Evolutionary conservation across 2,329 filamentous ascomycete species (phyloP).

Genomic region (Colletotrichum lini): DNA sequence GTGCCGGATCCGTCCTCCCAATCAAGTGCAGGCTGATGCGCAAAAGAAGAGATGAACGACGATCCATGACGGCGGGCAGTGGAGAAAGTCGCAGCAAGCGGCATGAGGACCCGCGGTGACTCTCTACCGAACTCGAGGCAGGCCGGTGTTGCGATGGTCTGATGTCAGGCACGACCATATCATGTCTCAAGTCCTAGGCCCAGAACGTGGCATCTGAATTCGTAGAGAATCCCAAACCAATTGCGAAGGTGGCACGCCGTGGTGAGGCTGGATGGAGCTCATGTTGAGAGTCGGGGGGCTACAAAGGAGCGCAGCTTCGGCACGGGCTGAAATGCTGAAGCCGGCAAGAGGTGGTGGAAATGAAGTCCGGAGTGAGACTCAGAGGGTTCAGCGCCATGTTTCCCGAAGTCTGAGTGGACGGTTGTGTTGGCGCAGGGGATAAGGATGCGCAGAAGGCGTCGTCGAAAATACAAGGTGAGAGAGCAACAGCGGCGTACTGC

Average conservation of each 20-base stretch:
- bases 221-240: background rate
- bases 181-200: constrained; percentile 32
- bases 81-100: background rate
- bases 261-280: constrained; percentile 30
- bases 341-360: constrained; percentile 10
- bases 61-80: background rate
- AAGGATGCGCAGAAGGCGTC: constrained; percentile 25
- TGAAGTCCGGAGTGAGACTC: constrained; percentile 29
- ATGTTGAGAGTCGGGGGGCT: background rate
- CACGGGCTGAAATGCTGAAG: constrained; percentile 23
- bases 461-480: constrained; percentile 26
- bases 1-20: constrained; percentile 19
- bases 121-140: constrained; percentile 1
- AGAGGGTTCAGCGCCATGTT: constrained; percentile 33
- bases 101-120: background rate
- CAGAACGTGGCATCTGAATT: constrained; percentile 13
- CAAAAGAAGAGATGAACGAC: constrained; percentile 4
- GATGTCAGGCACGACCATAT: background rate
- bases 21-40: constrained; percentile 12
- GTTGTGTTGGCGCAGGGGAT: constrained; percentile 2
- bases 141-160: background rate
- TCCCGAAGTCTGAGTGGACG: constrained; percentile 14
- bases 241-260: background rate
- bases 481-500: background rate
- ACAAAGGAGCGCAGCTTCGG: background rate